phyloP scores from a whole-genome alignment of 805 yeast genomes.

The Tetrapisispora phaffii region DNA sequence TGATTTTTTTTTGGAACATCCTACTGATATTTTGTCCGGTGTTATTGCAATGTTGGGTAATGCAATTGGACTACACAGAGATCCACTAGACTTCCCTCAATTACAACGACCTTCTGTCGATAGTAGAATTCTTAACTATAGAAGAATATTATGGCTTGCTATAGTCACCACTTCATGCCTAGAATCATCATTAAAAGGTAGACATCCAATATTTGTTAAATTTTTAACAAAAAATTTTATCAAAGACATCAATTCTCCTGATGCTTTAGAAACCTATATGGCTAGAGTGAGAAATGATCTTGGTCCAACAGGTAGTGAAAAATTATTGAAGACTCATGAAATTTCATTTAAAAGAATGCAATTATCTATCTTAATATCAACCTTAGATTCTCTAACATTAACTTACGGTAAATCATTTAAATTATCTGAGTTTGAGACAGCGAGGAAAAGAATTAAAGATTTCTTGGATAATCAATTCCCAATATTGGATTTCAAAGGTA shows the following conservation, averaged over 20 bases:
- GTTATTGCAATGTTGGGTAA: conserved; percentile 23
- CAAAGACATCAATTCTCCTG: conserved; percentile 12
- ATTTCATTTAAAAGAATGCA: conserved; percentile 19
- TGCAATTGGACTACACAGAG: conserved; percentile 28
- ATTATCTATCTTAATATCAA: conserved; percentile 18
- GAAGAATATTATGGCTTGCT: conserved; percentile 26
- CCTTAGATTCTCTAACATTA: conserved; percentile 21
- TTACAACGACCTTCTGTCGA: conserved; percentile 7
- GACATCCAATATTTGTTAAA: conserved; percentile 14
- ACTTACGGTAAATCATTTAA: conserved; percentile 14
- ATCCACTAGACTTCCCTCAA: conserved; percentile 24
- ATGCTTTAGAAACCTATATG: conserved; percentile 13
- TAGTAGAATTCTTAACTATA: conserved; percentile 19
- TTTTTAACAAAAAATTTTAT: conserved; percentile 14
- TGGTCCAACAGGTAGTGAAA: conserved; percentile 4
- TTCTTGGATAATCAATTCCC: conserved; percentile 17
- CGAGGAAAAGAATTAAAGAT: conserved; percentile 14
- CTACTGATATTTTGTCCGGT: conserved; percentile 28
- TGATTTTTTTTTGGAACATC: conserved; percentile 27
- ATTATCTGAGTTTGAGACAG: conserved; percentile 12
- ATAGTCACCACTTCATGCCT: conserved; percentile 18
- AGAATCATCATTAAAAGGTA: conserved; percentile 27
- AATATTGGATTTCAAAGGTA: conserved; percentile 4
- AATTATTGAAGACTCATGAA: conserved; percentile 15
- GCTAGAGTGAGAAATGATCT: conserved; percentile 16